Evolutionary conservation across 2,329 filamentous ascomycete genomes (phyloP).

Genomic region (Orbilia brochopaga): DNA sequence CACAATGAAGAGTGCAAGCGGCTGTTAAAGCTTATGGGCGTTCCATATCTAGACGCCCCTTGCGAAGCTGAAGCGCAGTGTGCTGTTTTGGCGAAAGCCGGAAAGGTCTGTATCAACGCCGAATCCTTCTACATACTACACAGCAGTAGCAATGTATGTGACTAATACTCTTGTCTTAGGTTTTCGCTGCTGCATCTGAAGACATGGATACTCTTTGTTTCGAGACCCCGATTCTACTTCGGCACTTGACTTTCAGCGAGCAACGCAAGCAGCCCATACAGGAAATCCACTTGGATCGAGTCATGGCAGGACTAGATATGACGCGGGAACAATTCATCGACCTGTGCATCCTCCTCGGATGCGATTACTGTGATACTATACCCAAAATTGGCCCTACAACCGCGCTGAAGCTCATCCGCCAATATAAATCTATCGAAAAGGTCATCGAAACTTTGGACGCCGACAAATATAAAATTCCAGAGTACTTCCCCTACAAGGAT

Average conservation of each 20-base stretch:
- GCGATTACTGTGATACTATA: constrained; percentile 95
- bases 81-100: constrained; percentile 82
- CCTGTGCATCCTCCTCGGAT: constrained; percentile 94
- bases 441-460: constrained; percentile 80
- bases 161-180: constrained; percentile 57
- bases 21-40: constrained; percentile 90
- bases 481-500: constrained; percentile 96
- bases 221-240: constrained; percentile 83
- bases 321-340: constrained; percentile 92
- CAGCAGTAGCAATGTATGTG: not conserved
- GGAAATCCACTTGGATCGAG: constrained; percentile 86
- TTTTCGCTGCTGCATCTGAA: constrained; percentile 94
- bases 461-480: constrained; percentile 83
- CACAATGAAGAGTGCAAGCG: constrained; percentile 95
- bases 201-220: constrained; percentile 99
- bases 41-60: constrained; percentile 91
- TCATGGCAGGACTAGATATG: constrained; percentile 86
- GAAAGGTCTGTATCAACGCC: constrained; percentile 64
- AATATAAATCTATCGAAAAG: constrained; percentile 84
- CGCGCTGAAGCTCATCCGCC: constrained; percentile 89
- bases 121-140: not conserved
- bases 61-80: constrained; percentile 98
- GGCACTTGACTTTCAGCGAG: constrained; percentile 95
- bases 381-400: constrained; percentile 92
- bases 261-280: constrained; percentile 97